Evolutionary conservation across 1,139 yeast genomes (phyloP).

Genomic region (Candida anutae): DNA sequence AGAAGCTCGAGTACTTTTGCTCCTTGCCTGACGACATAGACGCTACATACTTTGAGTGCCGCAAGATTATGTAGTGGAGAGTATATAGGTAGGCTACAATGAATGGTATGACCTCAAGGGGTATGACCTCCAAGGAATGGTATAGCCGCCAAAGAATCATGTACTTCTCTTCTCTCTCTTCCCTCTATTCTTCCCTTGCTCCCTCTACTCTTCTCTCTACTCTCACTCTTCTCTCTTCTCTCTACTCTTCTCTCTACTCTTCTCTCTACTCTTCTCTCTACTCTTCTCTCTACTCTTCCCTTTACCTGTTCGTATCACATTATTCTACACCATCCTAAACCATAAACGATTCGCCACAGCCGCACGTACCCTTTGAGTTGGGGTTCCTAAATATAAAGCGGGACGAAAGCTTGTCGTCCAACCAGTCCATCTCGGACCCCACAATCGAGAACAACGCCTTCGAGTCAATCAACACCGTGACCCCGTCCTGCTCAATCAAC

Average conservation of each 20-base stretch:
- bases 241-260: too few relatives aligned
- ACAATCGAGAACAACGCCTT: conserved; percentile 92
- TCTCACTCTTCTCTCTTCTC: too few relatives aligned
- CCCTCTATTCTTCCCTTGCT: too few relatives aligned
- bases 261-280: too few relatives aligned
- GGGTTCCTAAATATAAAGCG: conserved; percentile 92
- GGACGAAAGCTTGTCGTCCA: conserved; percentile 83
- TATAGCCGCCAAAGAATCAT: background rate
- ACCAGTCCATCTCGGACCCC: conserved; percentile 98
- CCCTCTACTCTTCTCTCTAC: too few relatives aligned
- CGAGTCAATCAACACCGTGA: conserved; percentile 86
- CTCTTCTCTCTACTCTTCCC: too few relatives aligned
- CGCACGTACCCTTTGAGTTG: conserved; percentile 94
- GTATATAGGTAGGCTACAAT: too few relatives aligned
- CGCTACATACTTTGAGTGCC: conserved; percentile 42
- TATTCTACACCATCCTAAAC: conserved; percentile 52
- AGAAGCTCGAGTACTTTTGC: conserved; percentile 36
- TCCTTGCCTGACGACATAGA: conserved; percentile 40
- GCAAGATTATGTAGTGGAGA: conserved; percentile 23
- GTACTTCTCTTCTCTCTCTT: too few relatives aligned
- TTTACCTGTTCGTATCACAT: too few relatives aligned
- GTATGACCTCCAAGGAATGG: too few relatives aligned
- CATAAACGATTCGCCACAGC: conserved; percentile 98
- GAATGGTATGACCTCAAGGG: too few relatives aligned
- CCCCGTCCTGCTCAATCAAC: conserved; percentile 86